Evolutionary conservation across 2,329 filamentous ascomycete genomes (phyloP).

Genomic region (Claviceps sp.): DNA sequence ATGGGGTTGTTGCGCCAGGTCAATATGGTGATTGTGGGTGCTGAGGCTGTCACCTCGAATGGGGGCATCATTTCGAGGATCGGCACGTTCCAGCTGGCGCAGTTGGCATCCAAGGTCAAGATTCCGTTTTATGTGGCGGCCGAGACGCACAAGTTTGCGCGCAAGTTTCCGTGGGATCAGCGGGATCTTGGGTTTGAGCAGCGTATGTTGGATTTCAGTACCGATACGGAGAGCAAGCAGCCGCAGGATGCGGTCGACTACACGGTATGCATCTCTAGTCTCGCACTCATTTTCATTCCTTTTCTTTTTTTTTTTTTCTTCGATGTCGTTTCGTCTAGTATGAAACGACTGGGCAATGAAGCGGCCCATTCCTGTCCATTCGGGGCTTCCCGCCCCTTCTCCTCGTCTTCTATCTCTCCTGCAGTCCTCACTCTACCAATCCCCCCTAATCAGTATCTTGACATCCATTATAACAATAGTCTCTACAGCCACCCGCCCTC

Average conservation of each 20-base stretch:
- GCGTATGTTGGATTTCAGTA: slow-evolving; percentile 59
- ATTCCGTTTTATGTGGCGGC: slow-evolving; percentile 82
- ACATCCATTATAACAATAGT: neutral
- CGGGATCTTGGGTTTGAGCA: slow-evolving; percentile 70
- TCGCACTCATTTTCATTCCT: neutral
- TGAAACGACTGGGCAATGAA: neutral
- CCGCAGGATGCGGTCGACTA: slow-evolving; percentile 52
- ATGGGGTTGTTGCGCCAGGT: slow-evolving; percentile 45
- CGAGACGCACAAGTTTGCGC: slow-evolving; percentile 94
- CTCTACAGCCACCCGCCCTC: slow-evolving; percentile 45
- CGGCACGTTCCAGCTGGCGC: slow-evolving; percentile 74
- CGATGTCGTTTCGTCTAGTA: too few species aligned
- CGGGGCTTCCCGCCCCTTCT: too few species aligned
- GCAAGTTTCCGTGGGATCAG: slow-evolving; percentile 72
- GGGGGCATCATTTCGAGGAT: slow-evolving; percentile 84
- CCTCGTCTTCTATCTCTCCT: too few species aligned
- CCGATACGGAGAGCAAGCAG: slow-evolving; percentile 31
- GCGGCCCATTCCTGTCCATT: too few species aligned
- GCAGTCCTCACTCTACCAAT: too few species aligned
- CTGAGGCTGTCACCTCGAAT: slow-evolving; percentile 86
- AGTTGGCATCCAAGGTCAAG: slow-evolving; percentile 55
- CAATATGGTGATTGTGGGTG: slow-evolving; percentile 52
- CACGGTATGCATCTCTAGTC: slow-evolving; percentile 37
- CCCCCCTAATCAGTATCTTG: too few species aligned
- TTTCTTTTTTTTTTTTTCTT: neutral